Percentiles rank a stretch among this genome's conserved stretches.
These are phyloP conservation scores for Podila horticola DNA, from an alignment of 192 early-diverging fungal genomes.

Conservation along the genomic window DNA sequence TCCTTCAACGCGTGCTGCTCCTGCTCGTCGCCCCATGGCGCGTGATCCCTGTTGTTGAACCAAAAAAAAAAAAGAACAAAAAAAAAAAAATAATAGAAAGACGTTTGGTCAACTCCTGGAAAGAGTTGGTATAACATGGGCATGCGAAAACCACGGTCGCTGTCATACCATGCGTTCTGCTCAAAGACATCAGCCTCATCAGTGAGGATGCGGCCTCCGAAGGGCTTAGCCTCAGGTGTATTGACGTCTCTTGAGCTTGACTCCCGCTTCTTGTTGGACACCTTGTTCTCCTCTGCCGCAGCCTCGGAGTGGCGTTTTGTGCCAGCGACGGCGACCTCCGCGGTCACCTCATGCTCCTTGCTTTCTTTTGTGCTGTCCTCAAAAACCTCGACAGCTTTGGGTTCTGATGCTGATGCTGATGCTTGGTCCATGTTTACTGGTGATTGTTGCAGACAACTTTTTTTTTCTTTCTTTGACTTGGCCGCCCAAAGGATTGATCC, in stretches of 20 bases:
- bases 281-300: constrained; percentile 14
- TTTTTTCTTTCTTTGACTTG: too few species aligned
- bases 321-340: background rate
- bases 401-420: background rate
- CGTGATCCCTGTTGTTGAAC: constrained; percentile 93
- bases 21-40: constrained; percentile 89
- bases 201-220: constrained; percentile 82
- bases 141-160: too few species aligned
- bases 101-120: too few species aligned
- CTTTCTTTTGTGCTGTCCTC: background rate
- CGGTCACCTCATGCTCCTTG: background rate
- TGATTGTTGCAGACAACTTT: background rate
- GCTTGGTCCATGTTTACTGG: background rate
- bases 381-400: background rate
- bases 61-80: background rate
- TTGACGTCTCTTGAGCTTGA: constrained; percentile 41
- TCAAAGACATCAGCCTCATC: constrained; percentile 83
- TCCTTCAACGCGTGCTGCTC: constrained; percentile 78
- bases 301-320: constrained; percentile 18
- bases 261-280: constrained; percentile 27
- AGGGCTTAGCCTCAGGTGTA: constrained; percentile 47
- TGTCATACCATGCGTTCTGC: constrained; percentile 91
- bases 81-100: background rate
- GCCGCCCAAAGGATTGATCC: too few species aligned
- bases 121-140: too few species aligned